Conservation (phyloP, 495 filamentous ascomycete genomes). For the Chaetomium cochliodes region DNA sequence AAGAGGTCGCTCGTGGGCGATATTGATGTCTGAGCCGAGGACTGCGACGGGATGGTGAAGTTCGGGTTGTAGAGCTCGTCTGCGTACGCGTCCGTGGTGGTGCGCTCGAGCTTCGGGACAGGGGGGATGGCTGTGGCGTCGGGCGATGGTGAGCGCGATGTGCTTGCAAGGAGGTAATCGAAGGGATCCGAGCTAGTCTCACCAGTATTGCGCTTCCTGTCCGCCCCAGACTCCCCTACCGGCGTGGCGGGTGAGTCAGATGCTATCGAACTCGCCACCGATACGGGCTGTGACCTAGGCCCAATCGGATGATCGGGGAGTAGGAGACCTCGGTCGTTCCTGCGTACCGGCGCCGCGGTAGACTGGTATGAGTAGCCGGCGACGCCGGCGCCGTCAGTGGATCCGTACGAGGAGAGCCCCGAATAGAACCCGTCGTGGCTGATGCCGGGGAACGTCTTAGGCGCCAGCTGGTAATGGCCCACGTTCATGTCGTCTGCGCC, state of each 20-base stretch:
- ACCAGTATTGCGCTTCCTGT: conserved; percentile 49
- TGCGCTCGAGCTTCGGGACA: conserved; percentile 78
- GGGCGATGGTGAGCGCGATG: conserved; percentile 42
- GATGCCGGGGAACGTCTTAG: conserved; percentile 36
- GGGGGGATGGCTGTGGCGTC: conserved; percentile 50
- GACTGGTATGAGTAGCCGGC: conserved; percentile 32
- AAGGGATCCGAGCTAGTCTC: conserved; percentile 38
- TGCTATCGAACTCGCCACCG: conserved; percentile 51
- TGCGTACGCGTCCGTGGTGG: conserved; percentile 78
- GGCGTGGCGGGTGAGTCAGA: conserved; percentile 58
- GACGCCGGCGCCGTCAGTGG: conserved; percentile 24
- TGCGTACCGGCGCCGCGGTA: conserved; percentile 35
- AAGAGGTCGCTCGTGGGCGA: conserved; percentile 65
- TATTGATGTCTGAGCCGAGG: conserved; percentile 47
- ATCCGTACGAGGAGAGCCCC: conserved; percentile 32
- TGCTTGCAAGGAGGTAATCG: conserved; percentile 58
- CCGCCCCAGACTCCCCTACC: conserved; percentile 48
- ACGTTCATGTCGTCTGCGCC: conserved; percentile 40
- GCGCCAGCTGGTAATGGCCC: conserved; percentile 43
- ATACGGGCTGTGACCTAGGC: conserved; percentile 43
- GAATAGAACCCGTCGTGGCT: conserved; percentile 39
- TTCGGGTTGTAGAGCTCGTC: conserved; percentile 82
- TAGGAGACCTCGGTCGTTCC: conserved; percentile 37
- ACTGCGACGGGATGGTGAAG: conserved; percentile 54
- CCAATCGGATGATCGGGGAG: conserved; percentile 41